Percentiles rank a stretch among this genome's conserved stretches.
Conservation (phyloP, 306 rosid genomes). For the Alnus glutinosa region DNA sequence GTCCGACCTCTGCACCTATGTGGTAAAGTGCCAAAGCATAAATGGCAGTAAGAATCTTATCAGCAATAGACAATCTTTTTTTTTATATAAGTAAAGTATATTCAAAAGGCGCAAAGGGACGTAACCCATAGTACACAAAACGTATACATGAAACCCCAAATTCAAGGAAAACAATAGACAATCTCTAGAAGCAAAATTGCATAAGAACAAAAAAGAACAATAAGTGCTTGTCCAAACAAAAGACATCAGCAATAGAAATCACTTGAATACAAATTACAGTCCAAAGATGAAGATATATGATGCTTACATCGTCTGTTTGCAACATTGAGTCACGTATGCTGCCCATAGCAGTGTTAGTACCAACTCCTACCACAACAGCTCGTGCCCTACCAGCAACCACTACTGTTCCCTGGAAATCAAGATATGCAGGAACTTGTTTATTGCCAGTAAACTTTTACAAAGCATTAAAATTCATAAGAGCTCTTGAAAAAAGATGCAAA, state of each 20-base stretch:
- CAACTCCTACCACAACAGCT: constrained; percentile 92
- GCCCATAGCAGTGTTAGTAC: constrained; percentile 96
- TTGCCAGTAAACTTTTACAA: background rate
- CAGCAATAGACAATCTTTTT: background rate
- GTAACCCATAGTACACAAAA: no score
- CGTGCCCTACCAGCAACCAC: constrained; percentile 98
- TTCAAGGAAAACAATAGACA: background rate
- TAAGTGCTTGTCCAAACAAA: background rate
- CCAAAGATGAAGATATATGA: constrained; percentile 19
- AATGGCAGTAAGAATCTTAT: background rate
- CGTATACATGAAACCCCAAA: no score
- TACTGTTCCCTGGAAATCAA: constrained; percentile 79
- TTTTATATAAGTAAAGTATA: no score
- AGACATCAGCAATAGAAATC: constrained; percentile 17
- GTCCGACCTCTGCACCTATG: background rate
- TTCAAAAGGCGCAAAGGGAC: no score
- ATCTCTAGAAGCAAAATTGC: background rate
- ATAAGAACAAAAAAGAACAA: background rate
- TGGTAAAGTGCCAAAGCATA: background rate
- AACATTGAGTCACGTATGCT: constrained; percentile 87
- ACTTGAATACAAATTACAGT: constrained; percentile 10
- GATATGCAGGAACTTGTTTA: constrained; percentile 23
- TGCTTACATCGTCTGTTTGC: constrained; percentile 90
- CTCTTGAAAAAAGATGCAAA: constrained; percentile 6
- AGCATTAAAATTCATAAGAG: background rate